phyloP scores from a whole-genome alignment of 257 asterid genomes.

The Nicotiana obtusifolia region DNA sequence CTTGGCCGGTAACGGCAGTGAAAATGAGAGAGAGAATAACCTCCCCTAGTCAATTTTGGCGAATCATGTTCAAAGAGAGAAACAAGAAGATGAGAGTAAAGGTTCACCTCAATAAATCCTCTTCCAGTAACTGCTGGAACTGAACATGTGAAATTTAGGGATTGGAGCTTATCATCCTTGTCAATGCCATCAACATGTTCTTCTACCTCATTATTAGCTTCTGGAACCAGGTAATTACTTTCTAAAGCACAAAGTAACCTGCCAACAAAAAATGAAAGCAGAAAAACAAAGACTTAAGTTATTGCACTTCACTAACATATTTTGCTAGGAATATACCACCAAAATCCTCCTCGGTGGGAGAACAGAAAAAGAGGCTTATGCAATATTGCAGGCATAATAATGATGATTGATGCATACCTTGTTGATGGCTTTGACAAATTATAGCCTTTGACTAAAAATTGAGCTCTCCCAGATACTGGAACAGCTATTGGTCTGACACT shows the following conservation, averaged over 20 bases:
- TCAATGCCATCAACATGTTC: slow-evolving; percentile 14
- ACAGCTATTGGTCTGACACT: slow-evolving; percentile 68
- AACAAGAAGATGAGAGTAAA: background rate
- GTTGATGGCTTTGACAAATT: slow-evolving; percentile 48
- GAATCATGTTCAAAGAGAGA: background rate
- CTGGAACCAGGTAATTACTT: slow-evolving; percentile 33
- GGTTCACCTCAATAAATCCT: slow-evolving; percentile 69
- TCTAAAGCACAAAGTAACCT: slow-evolving; percentile 43
- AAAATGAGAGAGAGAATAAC: background rate
- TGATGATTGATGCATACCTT: slow-evolving; percentile 35
- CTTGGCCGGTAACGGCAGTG: background rate
- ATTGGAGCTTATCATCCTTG: slow-evolving; percentile 29
- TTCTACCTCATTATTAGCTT: slow-evolving; percentile 16
- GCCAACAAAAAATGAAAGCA: slow-evolving; percentile 8
- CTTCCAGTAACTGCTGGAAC: slow-evolving; percentile 58
- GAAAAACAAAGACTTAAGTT: background rate
- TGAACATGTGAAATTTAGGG: slow-evolving; percentile 37
- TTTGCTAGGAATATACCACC: background rate
- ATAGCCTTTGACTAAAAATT: slow-evolving; percentile 52
- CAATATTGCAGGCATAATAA: background rate
- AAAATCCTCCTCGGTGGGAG: background rate
- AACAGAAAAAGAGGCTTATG: background rate
- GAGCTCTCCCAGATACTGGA: slow-evolving; percentile 51
- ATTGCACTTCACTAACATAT: background rate
- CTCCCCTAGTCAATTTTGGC: background rate